Evolutionary conservation across 164 flowering plant species (phyloP), one percentile per base, ranked within the genome.

Genomic region (Sextonia rubra): DNA sequence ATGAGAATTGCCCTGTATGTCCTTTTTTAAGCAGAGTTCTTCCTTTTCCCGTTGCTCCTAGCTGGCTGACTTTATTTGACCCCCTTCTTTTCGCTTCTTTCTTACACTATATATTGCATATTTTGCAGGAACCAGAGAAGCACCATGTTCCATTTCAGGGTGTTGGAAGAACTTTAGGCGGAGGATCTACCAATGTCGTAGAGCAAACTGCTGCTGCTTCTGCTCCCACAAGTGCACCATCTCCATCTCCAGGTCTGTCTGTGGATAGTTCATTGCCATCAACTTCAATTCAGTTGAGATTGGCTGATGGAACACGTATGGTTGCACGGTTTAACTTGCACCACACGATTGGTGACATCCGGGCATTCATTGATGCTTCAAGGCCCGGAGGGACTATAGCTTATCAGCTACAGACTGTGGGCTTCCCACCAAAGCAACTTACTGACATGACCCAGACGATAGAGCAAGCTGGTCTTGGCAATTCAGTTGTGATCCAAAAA

Each of bases 351-450:
- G 78, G 79, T 44, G 94, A 94, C 69, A 82, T 94, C 29, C 91
- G 86, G 17, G 81, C 77, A 44, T 94, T 92, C 80, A 86, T 94
- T 44, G 93, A 92, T 75, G 89, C 97, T 12, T 87, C 97, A 1
- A 85, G 97, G 76, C 89, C 91, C n/a, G 87, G 89, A 22, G 86
- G 89, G 3, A 26, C 81, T 3, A 80, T 83, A 70, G 76, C 75
- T 55, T 94, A 90, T 78, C 89, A 86, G 60, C 81, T 94, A 82
- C 97, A 88, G 76, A 78, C 87, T 1, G 85, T 93, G 79, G 97
- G 97, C 4, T 94, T 94, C 80, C 98, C 97, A 73, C 97, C 97
- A 52, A 94, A 89, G 83, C 91, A 77, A 71, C 93, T 94, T 22
- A 74, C 77, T 3, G 93, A 94, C 82, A 78, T 69, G 25, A 78